Evolutionary conservation across 768 basidiomycete species (phyloP).

Genomic region (Lactarius pseudohatsudake): DNA sequence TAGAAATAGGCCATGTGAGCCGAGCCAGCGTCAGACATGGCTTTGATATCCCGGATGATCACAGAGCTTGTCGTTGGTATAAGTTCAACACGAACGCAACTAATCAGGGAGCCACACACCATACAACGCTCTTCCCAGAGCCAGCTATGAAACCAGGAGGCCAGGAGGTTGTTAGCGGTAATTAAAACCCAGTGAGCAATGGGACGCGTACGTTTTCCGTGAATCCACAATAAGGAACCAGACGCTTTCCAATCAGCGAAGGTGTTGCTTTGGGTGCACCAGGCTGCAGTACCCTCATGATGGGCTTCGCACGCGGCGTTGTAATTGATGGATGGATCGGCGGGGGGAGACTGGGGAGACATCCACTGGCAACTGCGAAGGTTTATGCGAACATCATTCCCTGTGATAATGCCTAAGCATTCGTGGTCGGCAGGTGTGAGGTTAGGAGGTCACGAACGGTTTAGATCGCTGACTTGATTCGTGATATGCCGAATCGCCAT

Average conservation of each 20-base stretch:
- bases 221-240: not conserved
- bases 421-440: not conserved
- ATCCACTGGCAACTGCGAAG: not conserved
- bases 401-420: not conserved
- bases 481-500: not conserved
- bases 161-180: not conserved
- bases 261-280: not conserved
- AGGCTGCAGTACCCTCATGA: not conserved
- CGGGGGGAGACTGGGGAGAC: not conserved
- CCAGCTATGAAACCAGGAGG: not conserved
- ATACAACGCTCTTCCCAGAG: not conserved
- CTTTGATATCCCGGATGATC: not conserved
- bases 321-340: not conserved
- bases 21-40: not conserved
- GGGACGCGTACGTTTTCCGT: not conserved
- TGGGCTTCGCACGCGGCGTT: not conserved
- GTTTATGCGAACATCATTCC: not conserved
- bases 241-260: not conserved
- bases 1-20: not conserved
- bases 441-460: not conserved
- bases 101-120: not conserved
- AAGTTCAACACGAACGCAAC: not conserved
- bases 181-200: not conserved
- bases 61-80: not conserved
- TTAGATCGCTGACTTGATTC: not conserved